These are phyloP conservation scores for Coffea humblotiana DNA, from an alignment of 305 asterid species.

Conservation along the genomic window DNA sequence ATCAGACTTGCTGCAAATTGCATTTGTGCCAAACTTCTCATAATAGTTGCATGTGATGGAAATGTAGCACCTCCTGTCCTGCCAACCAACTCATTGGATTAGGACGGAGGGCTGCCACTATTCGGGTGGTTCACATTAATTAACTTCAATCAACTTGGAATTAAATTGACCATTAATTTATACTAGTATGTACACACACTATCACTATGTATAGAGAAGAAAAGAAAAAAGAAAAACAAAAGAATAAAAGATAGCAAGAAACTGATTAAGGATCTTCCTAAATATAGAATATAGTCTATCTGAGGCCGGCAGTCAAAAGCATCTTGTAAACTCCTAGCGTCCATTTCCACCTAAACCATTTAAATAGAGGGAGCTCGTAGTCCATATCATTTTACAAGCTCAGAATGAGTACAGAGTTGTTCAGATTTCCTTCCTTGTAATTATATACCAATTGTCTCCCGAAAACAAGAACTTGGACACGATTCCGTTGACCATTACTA, in stretches of 20 bases:
- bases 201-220: no score
- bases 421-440: no score
- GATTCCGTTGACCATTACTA: background rate
- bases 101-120: background rate
- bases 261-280: background rate
- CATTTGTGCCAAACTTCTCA: slow-evolving; percentile 1
- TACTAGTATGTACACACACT: background rate
- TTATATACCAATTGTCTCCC: no score
- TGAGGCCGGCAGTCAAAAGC: background rate
- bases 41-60: slow-evolving; percentile 8
- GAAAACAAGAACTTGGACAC: background rate
- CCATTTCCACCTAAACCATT: background rate
- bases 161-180: background rate
- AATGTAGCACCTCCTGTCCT: slow-evolving; percentile 8
- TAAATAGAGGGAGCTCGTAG: background rate
- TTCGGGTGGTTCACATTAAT: background rate
- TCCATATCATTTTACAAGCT: no score
- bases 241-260: background rate
- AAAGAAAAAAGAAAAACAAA: background rate
- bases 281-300: background rate
- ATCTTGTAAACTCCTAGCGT: background rate
- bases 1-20: background rate
- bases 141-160: background rate
- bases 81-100: slow-evolving; percentile 22
- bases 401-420: no score